Evolutionary conservation across 768 basidiomycete genomes (phyloP).

Genomic region (Boletus vinaceobasis): DNA sequence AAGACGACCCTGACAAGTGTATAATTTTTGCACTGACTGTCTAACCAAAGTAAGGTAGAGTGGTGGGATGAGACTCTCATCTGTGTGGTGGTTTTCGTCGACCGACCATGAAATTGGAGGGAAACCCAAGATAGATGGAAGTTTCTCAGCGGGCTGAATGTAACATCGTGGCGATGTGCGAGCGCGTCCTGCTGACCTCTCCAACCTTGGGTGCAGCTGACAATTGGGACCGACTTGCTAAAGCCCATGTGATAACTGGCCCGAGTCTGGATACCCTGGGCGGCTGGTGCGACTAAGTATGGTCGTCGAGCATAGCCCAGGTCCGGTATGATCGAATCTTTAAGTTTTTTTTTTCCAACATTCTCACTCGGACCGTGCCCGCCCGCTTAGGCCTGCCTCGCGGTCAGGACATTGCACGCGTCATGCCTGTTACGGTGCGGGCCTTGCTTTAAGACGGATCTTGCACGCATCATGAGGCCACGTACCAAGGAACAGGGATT

Average conservation of each 20-base stretch:
- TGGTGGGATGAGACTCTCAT: slow-evolving; percentile 15
- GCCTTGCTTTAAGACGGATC: slow-evolving; percentile 14
- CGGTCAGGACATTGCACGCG: slow-evolving; percentile 8
- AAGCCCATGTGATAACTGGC: slow-evolving; percentile 1
- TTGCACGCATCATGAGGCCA: slow-evolving; percentile 9
- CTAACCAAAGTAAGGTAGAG: slow-evolving; percentile 34
- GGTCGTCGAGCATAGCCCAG: slow-evolving; percentile 27
- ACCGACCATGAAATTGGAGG: slow-evolving; percentile 19
- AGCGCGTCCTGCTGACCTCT: slow-evolving; percentile 11
- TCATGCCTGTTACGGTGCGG: neutral
- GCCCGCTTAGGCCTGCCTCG: slow-evolving; percentile 8
- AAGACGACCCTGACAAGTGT: slow-evolving; percentile 25
- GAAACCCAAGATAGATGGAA: slow-evolving; percentile 14
- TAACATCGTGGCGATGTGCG: slow-evolving; percentile 25
- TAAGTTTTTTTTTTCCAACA: slow-evolving; percentile 15
- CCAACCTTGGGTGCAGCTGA: slow-evolving; percentile 1
- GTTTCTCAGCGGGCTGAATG: slow-evolving; percentile 9
- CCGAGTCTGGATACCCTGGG: slow-evolving; percentile 11
- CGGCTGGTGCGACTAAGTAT: slow-evolving; percentile 15
- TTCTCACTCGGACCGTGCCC: slow-evolving; percentile 9
- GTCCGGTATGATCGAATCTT: slow-evolving; percentile 31
- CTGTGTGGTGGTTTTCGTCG: slow-evolving; percentile 12
- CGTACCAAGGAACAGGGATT: neutral
- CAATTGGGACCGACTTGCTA: slow-evolving; percentile 20
- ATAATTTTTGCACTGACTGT: slow-evolving; percentile 14